phyloP scores from a whole-genome alignment of 208 protist species.

The Crithidia fasciculata region DNA sequence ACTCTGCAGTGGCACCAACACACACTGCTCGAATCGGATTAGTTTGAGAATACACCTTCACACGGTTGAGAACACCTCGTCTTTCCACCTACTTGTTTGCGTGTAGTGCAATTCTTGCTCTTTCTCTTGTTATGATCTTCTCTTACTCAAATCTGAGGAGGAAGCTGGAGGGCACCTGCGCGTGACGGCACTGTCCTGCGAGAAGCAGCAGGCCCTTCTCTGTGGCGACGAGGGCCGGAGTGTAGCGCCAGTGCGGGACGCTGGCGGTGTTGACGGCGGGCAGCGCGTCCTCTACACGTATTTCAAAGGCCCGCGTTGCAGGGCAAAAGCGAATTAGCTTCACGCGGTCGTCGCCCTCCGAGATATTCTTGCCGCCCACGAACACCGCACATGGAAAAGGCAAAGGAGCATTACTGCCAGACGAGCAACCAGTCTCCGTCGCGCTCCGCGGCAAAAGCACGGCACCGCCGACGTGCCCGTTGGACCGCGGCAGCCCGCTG shows the following conservation, averaged over 20 bases:
- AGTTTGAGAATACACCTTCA: too few species aligned
- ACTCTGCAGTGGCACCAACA: too few species aligned
- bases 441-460: not conserved
- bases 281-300: constrained; percentile 4
- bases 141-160: constrained; percentile 26
- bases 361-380: constrained; percentile 68
- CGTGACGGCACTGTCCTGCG: constrained; percentile 74
- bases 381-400: constrained; percentile 39
- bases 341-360: constrained; percentile 64
- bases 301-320: not conserved
- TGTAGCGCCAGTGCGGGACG: constrained; percentile 77
- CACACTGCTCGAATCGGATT: too few species aligned
- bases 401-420: not conserved
- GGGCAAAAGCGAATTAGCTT: constrained; percentile 35
- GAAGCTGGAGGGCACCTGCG: constrained; percentile 41
- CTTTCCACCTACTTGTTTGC: not conserved
- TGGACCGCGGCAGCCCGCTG: constrained; percentile 33
- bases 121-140: not conserved
- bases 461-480: constrained; percentile 47
- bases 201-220: constrained; percentile 53
- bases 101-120: not conserved
- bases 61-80: not conserved
- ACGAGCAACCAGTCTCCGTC: not conserved
- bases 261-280: constrained; percentile 1
- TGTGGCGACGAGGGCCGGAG: constrained; percentile 42